These are phyloP conservation scores for Colletotrichum liriopes DNA, from an alignment of 2,329 filamentous ascomycete species.

Conservation along the genomic window DNA sequence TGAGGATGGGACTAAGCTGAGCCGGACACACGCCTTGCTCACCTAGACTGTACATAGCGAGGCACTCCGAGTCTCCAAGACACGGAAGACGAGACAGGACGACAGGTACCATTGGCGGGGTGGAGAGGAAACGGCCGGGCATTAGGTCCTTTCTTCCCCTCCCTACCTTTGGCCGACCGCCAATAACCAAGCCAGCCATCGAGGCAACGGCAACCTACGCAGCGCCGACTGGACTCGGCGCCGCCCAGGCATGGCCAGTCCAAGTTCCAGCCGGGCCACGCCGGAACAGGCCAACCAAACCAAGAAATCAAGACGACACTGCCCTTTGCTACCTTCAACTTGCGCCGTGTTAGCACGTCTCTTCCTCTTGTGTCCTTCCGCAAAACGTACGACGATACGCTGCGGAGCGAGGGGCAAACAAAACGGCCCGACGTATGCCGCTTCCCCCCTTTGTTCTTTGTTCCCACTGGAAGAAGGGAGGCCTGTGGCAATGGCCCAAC, in stretches of 20 bases:
- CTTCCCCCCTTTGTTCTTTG: not conserved
- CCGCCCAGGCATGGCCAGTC: not conserved
- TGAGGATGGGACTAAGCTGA: not conserved
- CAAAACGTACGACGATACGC: conserved; percentile 1
- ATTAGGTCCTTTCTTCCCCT: conserved; percentile 16
- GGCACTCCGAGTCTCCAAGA: not conserved
- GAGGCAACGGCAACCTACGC: conserved; percentile 7
- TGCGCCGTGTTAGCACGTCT: not conserved
- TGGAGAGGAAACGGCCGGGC: conserved; percentile 28
- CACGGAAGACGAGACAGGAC: conserved; percentile 6
- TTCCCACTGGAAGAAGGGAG: not conserved
- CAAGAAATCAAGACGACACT: not conserved
- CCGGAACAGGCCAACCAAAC: conserved; percentile 1
- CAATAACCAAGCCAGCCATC: not conserved
- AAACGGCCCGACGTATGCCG: not conserved
- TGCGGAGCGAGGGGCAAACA: not conserved
- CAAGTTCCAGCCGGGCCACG: not conserved
- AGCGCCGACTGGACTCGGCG: conserved; percentile 3
- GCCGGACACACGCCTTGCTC: not conserved
- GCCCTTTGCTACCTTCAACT: conserved; percentile 6
- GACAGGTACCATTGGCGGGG: not conserved
- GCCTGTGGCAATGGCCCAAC: not conserved
- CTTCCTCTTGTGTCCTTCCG: not conserved
- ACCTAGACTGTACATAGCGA: not conserved
- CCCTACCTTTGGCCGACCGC: not conserved